phyloP scores from a whole-genome alignment of 345 rosid genomes.

The Salix suchowensis region DNA sequence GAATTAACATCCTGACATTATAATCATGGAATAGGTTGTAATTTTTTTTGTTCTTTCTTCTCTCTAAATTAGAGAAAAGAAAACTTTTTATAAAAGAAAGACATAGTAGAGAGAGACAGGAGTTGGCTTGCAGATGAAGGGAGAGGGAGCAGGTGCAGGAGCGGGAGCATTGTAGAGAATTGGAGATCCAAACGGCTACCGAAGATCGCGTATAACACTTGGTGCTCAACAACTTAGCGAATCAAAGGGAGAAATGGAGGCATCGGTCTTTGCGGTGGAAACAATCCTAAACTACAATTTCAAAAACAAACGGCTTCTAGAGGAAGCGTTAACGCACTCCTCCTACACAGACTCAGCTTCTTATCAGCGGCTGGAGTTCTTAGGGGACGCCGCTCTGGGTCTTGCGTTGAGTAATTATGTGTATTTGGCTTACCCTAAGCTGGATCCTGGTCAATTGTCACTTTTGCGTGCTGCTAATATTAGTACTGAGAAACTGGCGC shows the following conservation, averaged over 20 bases:
- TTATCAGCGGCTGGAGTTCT: conserved; percentile 75
- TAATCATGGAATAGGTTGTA: too few species aligned
- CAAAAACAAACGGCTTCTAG: conserved; percentile 38
- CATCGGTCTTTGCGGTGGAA: conserved; percentile 44
- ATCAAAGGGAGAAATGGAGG: conserved; percentile 20
- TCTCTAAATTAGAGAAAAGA: too few species aligned
- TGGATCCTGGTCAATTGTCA: conserved; percentile 54
- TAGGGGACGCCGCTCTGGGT: conserved; percentile 65
- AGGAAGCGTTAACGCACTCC: conserved; percentile 70
- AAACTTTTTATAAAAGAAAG: too few species aligned
- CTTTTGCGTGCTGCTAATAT: conserved; percentile 56
- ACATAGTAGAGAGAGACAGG: too few species aligned
- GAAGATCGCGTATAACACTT: too few species aligned
- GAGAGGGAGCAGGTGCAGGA: too few species aligned
- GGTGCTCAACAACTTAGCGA: too few species aligned
- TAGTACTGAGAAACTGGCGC: conserved; percentile 82
- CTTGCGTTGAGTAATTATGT: conserved; percentile 45
- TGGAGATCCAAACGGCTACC: too few species aligned
- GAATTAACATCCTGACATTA: too few species aligned
- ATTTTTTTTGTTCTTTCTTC: too few species aligned
- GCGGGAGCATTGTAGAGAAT: too few species aligned
- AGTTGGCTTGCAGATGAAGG: too few species aligned
- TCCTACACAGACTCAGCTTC: conserved; percentile 36
- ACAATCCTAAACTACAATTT: conserved; percentile 47
- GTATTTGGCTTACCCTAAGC: conserved; percentile 45